Conservation (phyloP, 495 filamentous ascomycete genomes). For the Xylaria bambusicola region DNA sequence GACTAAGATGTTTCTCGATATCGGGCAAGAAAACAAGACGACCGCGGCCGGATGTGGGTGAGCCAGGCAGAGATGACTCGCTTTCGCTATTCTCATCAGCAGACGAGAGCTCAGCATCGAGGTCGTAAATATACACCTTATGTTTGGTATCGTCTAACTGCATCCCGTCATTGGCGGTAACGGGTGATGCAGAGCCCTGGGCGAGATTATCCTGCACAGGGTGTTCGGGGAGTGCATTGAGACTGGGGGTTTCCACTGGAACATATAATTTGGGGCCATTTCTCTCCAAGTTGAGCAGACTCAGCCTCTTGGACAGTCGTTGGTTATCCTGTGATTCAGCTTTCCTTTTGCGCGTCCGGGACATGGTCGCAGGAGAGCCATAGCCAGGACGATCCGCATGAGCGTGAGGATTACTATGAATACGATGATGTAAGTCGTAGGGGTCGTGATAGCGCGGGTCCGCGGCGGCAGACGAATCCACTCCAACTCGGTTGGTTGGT, state of each 20-base stretch:
- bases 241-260: slow-evolving; percentile 46
- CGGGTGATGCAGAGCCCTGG: background rate
- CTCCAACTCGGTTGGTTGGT: slow-evolving; percentile 17
- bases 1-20: slow-evolving; percentile 70
- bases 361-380: slow-evolving; percentile 28
- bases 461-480: slow-evolving; percentile 7
- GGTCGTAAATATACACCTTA: slow-evolving; percentile 85
- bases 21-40: slow-evolving; percentile 77
- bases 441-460: slow-evolving; percentile 4
- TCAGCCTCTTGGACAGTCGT: slow-evolving; percentile 76
- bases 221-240: slow-evolving; percentile 21
- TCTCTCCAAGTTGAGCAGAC: slow-evolving; percentile 70
- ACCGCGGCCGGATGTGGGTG: slow-evolving; percentile 36
- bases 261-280: slow-evolving; percentile 59
- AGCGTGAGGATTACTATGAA: slow-evolving; percentile 3
- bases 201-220: background rate
- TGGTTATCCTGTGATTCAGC: slow-evolving; percentile 53
- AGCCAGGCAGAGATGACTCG: slow-evolving; percentile 40
- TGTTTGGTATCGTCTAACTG: slow-evolving; percentile 83
- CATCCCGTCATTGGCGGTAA: slow-evolving; percentile 65
- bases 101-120: slow-evolving; percentile 83
- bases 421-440: slow-evolving; percentile 12
- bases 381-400: background rate
- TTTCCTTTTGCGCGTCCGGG: slow-evolving; percentile 52
- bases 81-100: slow-evolving; percentile 45